phyloP scores from a whole-genome alignment of 164 flowering plant genomes.

The Protea cynaroides region DNA sequence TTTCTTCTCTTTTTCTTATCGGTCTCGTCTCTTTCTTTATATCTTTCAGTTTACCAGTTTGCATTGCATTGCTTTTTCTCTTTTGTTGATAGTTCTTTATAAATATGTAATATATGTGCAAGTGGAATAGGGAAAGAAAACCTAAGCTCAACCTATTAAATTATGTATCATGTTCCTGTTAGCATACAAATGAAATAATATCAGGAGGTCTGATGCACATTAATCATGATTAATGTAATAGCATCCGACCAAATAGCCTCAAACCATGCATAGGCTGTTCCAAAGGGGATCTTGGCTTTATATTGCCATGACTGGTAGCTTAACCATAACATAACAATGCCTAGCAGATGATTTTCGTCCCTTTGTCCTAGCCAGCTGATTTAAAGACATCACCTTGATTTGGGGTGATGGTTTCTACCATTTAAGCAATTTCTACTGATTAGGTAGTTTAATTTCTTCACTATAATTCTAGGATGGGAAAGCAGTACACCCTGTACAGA shows the following conservation, averaged over 20 bases:
- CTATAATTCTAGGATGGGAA: constrained; percentile 35
- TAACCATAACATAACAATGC: too few species aligned
- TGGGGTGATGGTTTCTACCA: background rate
- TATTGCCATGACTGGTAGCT: too few species aligned
- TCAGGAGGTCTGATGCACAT: background rate
- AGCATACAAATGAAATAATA: too few species aligned
- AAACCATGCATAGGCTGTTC: too few species aligned
- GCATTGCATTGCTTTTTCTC: background rate
- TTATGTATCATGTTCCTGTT: too few species aligned
- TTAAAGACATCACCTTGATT: background rate
- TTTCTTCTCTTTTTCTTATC: background rate
- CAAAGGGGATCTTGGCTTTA: too few species aligned
- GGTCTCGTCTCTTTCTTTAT: background rate
- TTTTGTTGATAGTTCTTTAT: background rate
- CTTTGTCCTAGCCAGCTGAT: background rate
- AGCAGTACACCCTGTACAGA: constrained; percentile 8
- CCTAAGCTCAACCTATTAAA: background rate
- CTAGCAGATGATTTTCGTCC: too few species aligned
- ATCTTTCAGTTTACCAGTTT: background rate
- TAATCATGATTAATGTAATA: too few species aligned
- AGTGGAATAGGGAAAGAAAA: too few species aligned
- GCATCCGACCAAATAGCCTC: too few species aligned
- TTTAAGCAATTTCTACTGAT: too few species aligned
- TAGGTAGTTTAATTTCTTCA: background rate
- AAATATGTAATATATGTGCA: too few species aligned